Evolutionary conservation across 495 filamentous ascomycete species (phyloP).

Genomic region (Barbatosphaeria neglecta): DNA sequence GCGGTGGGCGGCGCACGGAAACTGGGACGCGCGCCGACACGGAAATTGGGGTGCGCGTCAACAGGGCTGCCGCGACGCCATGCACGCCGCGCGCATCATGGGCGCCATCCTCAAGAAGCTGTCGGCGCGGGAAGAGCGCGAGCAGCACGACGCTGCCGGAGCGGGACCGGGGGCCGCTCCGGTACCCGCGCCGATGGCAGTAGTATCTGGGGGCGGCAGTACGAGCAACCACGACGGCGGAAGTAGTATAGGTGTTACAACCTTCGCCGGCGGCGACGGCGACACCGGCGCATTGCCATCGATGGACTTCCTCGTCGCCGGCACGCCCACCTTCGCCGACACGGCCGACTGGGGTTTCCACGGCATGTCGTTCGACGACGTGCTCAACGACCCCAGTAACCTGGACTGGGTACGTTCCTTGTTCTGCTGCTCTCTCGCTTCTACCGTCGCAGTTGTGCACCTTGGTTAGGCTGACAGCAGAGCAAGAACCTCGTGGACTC

Average conservation of each 20-base stretch:
- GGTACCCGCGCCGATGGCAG: background rate
- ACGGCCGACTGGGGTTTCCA: constrained; percentile 9
- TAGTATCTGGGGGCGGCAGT: background rate
- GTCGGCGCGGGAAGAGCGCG: constrained; percentile 8
- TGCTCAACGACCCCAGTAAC: constrained; percentile 14
- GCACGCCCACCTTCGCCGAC: constrained; percentile 3
- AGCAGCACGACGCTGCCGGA: background rate
- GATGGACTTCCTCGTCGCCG: background rate
- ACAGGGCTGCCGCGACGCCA: constrained; percentile 18
- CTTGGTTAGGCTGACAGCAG: too few relatives aligned
- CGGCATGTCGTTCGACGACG: constrained; percentile 13
- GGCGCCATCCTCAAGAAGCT: constrained; percentile 26
- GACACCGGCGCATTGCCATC: too few relatives aligned
- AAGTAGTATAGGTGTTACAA: background rate
- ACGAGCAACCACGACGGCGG: background rate
- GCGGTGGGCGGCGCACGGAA: constrained; percentile 27
- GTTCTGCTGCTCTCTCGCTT: background rate
- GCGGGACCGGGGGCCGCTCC: constrained; percentile 6
- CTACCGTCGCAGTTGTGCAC: background rate
- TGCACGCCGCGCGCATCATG: constrained; percentile 25
- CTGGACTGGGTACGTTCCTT: constrained; percentile 28
- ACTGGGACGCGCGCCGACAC: constrained; percentile 20
- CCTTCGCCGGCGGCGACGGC: too few relatives aligned
- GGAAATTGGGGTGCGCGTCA: constrained; percentile 23
- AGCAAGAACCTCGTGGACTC: constrained; percentile 15